Conservation (phyloP, 306 rosid genomes). For the Pueraria montana region DNA sequence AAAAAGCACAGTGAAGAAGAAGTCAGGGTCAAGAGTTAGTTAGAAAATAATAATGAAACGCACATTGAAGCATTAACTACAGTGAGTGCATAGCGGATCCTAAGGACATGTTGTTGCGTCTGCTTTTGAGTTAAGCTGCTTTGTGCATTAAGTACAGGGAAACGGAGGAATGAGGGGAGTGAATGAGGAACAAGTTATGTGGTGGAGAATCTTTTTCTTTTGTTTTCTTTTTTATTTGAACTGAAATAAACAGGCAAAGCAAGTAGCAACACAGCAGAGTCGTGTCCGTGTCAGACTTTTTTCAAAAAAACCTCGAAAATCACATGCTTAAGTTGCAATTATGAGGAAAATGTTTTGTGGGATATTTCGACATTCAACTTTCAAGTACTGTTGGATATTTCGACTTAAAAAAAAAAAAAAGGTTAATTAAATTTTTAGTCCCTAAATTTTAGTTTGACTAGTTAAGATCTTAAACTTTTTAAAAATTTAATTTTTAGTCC, state of each 20-base stretch:
- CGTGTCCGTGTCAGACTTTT: conserved; percentile 19
- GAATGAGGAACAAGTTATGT: conserved; percentile 7
- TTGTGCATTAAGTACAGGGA: conserved; percentile 13
- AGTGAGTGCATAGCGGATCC: conserved; percentile 8
- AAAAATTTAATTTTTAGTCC: too few relatives aligned
- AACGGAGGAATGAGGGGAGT: not conserved
- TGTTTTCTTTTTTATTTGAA: not conserved
- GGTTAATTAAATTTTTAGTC: too few relatives aligned
- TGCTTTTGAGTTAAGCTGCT: conserved; percentile 14
- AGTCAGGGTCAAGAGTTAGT: not conserved
- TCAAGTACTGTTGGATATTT: not conserved
- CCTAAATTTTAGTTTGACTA: too few relatives aligned
- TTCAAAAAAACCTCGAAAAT: conserved; percentile 8
- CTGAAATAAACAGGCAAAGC: conserved; percentile 26
- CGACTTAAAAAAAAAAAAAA: too few relatives aligned
- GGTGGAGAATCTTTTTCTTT: conserved; percentile 49
- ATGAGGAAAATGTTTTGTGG: not conserved
- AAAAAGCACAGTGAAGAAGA: not conserved
- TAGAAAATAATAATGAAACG: not conserved
- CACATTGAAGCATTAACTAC: not conserved
- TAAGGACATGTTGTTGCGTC: not conserved
- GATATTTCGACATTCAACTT: not conserved
- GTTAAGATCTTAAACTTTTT: too few relatives aligned
- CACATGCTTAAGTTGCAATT: conserved; percentile 25
- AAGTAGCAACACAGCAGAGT: not conserved